Base-by-base conservation (phyloP, 768 basidiomycete genomes). In the Phylloporus sp. region DNA sequence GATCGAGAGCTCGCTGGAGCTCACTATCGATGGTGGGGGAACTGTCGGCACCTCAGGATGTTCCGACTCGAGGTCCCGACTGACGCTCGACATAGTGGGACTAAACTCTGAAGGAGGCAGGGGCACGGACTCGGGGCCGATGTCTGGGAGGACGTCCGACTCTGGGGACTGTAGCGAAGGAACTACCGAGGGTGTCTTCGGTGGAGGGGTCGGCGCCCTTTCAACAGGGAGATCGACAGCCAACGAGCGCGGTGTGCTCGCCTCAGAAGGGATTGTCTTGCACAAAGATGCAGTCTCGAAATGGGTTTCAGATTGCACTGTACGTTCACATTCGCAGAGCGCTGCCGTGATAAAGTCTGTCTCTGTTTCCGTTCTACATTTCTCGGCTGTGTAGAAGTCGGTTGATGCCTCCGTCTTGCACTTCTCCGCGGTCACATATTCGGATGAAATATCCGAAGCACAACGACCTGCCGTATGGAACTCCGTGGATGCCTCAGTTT, bases 391-490 rank as follows among this genome's bases (percentile, higher is more conserved):
- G 27, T 74, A 71, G 48, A 75, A 73, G 49, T 78, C 78, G 3
- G 75, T 75, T 22, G 72, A 68, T 6, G 62, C 62, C 36, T 75
- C 75, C 9, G 75, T 70, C 29, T 70, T 62, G 59, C 79, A 79
- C 16, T 76, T 69, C 22, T 76, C 69, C 34, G 72, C 82, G 18
- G 81, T 84, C 27, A 71, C 66, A 53, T 79, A 87, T 50, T 77
- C 73, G 0, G 75, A 74, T n/a, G 71, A 61, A 6, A 64, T 53
- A 26, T 77, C 76, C 1, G 74, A 71, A 23, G 57, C 34, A 51
- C 78, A 79, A 3, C 72, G 67, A 8, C 75, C 67, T 40, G 69
- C 81, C 12, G 81, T 83, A 13, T 70, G 64, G 61, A 79, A 86
- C 44, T 77, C 73, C 4, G 75, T 72, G 24, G 73, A 61, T 4